Percentiles rank a stretch among this genome's conserved stretches.
phyloP scores from a whole-genome alignment of 345 rosid species.

The Salix caprea region DNA sequence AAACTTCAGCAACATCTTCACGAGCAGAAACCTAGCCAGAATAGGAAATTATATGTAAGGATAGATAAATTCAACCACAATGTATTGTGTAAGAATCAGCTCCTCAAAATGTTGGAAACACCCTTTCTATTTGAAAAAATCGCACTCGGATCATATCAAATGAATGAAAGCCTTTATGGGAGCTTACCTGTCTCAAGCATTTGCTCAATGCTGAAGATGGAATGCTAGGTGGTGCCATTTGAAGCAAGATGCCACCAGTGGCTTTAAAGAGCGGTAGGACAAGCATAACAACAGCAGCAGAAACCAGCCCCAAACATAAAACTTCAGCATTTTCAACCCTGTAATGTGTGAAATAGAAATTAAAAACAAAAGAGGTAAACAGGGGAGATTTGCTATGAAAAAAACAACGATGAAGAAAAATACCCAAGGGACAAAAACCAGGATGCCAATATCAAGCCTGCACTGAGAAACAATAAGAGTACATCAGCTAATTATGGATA shows the following conservation, averaged over 20 bases:
- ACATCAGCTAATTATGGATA: neutral
- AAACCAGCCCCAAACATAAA: constrained; percentile 85
- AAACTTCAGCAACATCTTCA: constrained; percentile 72
- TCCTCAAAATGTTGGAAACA: too few relatives aligned
- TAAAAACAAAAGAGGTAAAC: neutral
- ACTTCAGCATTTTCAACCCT: constrained; percentile 97
- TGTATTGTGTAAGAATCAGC: neutral
- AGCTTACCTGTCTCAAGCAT: constrained; percentile 82
- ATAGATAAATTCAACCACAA: neutral
- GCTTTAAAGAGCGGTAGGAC: constrained; percentile 86
- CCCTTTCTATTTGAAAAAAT: too few relatives aligned
- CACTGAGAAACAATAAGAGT: constrained; percentile 53
- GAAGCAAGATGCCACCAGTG: constrained; percentile 79
- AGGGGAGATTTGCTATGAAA: neutral
- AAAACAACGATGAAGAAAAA: constrained; percentile 13
- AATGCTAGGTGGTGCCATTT: constrained; percentile 86
- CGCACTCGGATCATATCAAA: too few relatives aligned
- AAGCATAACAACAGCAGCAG: constrained; percentile 72
- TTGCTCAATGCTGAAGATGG: constrained; percentile 80
- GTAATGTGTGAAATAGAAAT: constrained; percentile 13
- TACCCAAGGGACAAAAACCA: constrained; percentile 97
- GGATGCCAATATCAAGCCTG: constrained; percentile 94
- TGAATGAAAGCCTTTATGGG: neutral
- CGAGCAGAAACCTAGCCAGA: constrained; percentile 52
- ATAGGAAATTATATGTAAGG: too few relatives aligned